phyloP scores from a whole-genome alignment of 169 alveolate genomes.

The Babesia bigemina region DNA sequence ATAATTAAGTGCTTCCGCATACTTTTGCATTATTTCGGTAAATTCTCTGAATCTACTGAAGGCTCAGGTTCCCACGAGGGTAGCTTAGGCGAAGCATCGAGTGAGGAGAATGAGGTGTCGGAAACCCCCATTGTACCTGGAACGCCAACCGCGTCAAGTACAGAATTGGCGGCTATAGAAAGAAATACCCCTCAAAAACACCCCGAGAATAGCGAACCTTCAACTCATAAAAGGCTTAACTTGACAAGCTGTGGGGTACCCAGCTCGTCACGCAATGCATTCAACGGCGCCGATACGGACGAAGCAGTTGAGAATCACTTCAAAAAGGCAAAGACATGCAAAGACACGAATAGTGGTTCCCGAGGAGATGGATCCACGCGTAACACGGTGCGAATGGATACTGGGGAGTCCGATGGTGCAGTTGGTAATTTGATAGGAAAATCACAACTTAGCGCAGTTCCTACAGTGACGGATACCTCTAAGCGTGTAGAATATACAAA shows the following conservation, averaged over 20 bases:
- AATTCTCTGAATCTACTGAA: constrained; percentile 4
- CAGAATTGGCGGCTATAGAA: too few species aligned
- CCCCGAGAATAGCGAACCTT: background rate
- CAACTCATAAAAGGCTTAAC: background rate
- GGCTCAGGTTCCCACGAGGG: constrained; percentile 6
- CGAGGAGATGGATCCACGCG: too few species aligned
- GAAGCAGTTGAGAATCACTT: background rate
- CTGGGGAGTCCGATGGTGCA: too few species aligned
- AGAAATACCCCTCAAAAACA: background rate
- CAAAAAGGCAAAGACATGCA: background rate
- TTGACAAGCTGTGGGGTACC: constrained; percentile 4
- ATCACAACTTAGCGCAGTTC: too few species aligned
- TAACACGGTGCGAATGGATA: too few species aligned
- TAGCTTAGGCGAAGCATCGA: background rate
- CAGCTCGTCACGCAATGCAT: background rate
- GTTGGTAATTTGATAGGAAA: too few species aligned
- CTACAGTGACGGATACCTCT: too few species aligned
- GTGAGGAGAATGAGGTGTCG: background rate
- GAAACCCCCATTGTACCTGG: background rate
- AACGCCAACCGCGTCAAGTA: background rate
- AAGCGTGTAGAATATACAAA: too few species aligned
- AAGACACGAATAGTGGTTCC: too few species aligned
- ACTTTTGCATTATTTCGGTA: constrained; percentile 52
- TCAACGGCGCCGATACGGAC: background rate
- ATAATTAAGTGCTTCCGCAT: constrained; percentile 55